Evolutionary conservation across 192 early-diverging fungal species (phyloP).

Genomic region (Coemansia sp.): DNA sequence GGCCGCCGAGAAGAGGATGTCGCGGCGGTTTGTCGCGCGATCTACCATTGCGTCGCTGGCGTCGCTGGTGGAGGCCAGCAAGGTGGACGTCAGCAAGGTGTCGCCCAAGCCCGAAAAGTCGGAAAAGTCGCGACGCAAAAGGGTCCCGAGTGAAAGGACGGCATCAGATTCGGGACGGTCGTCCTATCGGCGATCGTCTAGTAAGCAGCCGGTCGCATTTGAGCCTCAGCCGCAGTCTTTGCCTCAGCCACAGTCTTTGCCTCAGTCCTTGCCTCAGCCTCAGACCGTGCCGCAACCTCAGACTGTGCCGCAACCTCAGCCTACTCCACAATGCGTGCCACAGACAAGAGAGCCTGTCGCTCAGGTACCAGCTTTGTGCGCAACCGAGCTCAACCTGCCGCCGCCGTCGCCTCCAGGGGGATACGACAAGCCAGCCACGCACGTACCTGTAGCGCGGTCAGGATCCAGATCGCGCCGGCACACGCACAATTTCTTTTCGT

Average conservation of each 20-base stretch:
- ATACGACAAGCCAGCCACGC: neutral
- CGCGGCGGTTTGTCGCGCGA: constrained; percentile 1
- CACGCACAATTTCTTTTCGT: constrained; percentile 52
- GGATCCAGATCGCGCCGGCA: constrained; percentile 39
- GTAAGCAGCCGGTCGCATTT: constrained; percentile 5
- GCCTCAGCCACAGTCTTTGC: neutral
- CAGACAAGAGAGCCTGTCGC: neutral
- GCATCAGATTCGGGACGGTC: neutral
- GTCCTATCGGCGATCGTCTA: neutral
- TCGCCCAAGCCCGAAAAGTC: neutral
- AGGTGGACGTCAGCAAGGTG: constrained; percentile 13
- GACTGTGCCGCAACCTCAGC: neutral
- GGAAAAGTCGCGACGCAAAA: constrained; percentile 26
- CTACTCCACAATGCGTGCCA: neutral
- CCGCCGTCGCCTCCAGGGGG: constrained; percentile 16
- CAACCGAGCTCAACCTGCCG: constrained; percentile 25
- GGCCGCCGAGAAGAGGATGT: constrained; percentile 6
- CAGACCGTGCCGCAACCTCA: neutral
- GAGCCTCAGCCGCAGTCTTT: neutral
- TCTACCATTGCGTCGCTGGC: constrained; percentile 1
- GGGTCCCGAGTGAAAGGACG: neutral
- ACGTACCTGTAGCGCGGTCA: neutral
- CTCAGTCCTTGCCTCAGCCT: neutral
- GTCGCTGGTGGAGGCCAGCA: constrained; percentile 7
- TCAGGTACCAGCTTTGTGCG: constrained; percentile 8